Evolutionary conservation across 2,329 filamentous ascomycete genomes (phyloP), one percentile per base, ranked within the genome.

Genomic region (Plectosphaerella sp.): DNA sequence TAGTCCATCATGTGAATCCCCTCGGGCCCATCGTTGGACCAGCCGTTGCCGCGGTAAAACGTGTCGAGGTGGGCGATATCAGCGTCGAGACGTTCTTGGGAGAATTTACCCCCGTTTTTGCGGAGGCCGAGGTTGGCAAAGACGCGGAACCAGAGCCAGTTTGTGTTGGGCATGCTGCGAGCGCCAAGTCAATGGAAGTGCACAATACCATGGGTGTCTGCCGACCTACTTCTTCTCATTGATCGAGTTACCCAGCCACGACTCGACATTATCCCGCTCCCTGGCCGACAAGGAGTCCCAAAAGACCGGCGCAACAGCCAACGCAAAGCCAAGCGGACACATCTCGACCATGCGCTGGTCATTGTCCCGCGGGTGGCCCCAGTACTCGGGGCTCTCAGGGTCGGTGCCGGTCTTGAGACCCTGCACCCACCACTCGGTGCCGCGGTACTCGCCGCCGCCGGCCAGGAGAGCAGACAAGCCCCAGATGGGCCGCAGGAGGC

Each of bases 331-430:
- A 53, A 92, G 76, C 1, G 88, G 88, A 63, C 88, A 91, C 78
- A 91, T 89, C 66, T 93, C 89, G 3, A 92, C 89, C 89, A 92
- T 92, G 24, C 88, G 76, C 72, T 92, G 88, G 62, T 92, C 89
- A 52, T 86, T 84, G 62, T 91, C 87, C 58, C 84, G 78, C 57
- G 89, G 87, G 52, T 82, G 84, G 0, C 88, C 88, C 88, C 88
- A 93, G 62, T 86, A 92, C 67, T 91, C 88, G 0, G 80, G 76
- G 53, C 73, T 81, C 45, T 83, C 75, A 0, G 87, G 87, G 59
- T 92, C 82, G 0, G 87, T 91, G 1, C 88, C 89, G 33, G 82
- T 77, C 56, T 83, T 81, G 52, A 92, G 73, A 4, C 88, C 88
- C 55, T 87, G 77, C 36, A 89, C 78, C 80, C 86, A 90, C 67